Base-by-base conservation (phyloP, 129 eudicot genomes). In the Cynara cardunculus region DNA sequence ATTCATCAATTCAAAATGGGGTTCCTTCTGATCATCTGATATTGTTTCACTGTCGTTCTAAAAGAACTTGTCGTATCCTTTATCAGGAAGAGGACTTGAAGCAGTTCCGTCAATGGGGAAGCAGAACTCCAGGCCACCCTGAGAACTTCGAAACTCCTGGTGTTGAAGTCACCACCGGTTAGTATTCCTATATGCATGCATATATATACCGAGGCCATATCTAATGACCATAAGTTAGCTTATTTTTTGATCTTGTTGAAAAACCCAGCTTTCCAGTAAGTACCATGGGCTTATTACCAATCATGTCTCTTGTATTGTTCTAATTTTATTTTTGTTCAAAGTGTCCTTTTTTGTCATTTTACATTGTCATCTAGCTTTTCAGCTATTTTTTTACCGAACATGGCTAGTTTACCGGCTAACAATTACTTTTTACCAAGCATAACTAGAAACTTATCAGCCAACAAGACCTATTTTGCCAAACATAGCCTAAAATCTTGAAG, bases 131-230 rank as follows among this genome's bases (percentile, higher is more conserved):
- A 0, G 98, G 98, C 59, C 98, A 94, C 78, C 98, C 98, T 1
- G 98, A 94, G 76, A 92, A 94, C 86, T 94, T 94, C 32, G 98
- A 91, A 90, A 94, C 98, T 49, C 97, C 98, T 74, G 98, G 98
- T 31, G 78, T 90, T 89, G 97, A 94, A 94, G 98, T 94, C 46
- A 91, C 98, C 49, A 94, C 98, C 30, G 98, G 98, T 94, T 83
- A 16, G 88, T 14, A 41, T 35, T 24, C 3, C 7, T 9, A 49
- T 7, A 25, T 75, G 22, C 31, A 35, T 35, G 7, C 7, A 7
- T 37, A 49, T 44, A 25, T 19, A 66, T 30, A 22, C 68, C 8
- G 2, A 37, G 12, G 46, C 0, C 46, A 9, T 37, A 37, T 37
- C 46, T 9, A 13, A 37, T 2, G 8, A 37, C 46, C 46, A 37